A percentile compares a stretch with the other conserved stretches of the same genome.
Conservation (phyloP, 2,329 filamentous ascomycete species). For the Fusarium miscanthi region DNA sequence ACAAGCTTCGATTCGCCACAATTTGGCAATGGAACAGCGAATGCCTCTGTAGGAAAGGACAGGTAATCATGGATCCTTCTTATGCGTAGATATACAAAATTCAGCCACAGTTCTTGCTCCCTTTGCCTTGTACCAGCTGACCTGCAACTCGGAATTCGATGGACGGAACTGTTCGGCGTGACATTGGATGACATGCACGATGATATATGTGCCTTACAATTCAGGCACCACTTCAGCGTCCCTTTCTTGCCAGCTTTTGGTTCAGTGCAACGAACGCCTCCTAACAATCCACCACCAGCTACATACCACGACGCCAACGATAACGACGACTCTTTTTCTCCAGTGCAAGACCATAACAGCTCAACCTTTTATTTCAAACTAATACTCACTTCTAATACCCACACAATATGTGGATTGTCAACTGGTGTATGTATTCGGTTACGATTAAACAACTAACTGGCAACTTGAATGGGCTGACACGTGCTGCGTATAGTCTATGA, state of each 20-base stretch:
- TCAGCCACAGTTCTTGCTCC: slow-evolving; percentile 2
- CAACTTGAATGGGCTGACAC: slow-evolving; percentile 48
- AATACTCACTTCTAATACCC: slow-evolving; percentile 39
- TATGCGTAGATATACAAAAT: not conserved
- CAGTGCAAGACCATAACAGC: slow-evolving; percentile 24
- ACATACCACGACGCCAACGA: slow-evolving; percentile 42
- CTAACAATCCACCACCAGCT: slow-evolving; percentile 34
- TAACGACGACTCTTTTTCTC: slow-evolving; percentile 36
- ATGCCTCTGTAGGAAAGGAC: not conserved
- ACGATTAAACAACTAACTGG: slow-evolving; percentile 10
- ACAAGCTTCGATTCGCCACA: too few species aligned
- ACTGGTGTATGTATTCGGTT: slow-evolving; percentile 81
- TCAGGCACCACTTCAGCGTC: slow-evolving; percentile 40
- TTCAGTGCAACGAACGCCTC: slow-evolving; percentile 35
- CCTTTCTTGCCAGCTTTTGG: slow-evolving; percentile 48
- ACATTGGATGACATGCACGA: slow-evolving; percentile 31
- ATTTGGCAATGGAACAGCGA: not conserved
- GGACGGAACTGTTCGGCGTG: slow-evolving; percentile 14
- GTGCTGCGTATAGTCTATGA: slow-evolving; percentile 75
- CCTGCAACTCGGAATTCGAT: slow-evolving; percentile 17
- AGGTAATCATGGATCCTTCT: not conserved
- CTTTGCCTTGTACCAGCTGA: slow-evolving; percentile 20
- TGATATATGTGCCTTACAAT: slow-evolving; percentile 39
- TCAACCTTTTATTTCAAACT: slow-evolving; percentile 32
- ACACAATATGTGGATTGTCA: slow-evolving; percentile 86